Evolutionary conservation across 768 basidiomycete species (phyloP).

Genomic region (Tylopilus cervinicoccineus): DNA sequence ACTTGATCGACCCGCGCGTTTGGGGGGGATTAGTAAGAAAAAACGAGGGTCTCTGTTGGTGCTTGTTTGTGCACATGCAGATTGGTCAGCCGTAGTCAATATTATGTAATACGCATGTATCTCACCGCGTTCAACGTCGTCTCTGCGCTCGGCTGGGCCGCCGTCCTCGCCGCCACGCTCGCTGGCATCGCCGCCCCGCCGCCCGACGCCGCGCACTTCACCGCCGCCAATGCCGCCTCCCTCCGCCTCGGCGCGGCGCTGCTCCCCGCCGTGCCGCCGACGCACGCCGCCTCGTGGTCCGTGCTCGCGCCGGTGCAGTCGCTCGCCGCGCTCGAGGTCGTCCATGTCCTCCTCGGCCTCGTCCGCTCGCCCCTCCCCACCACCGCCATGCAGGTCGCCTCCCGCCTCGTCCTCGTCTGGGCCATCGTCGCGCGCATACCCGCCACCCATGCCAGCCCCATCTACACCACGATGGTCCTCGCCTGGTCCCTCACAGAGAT

Average conservation of each 20-base stretch:
- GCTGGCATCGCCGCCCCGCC: constrained; percentile 34
- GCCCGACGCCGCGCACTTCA: constrained; percentile 25
- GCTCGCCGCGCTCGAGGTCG: constrained; percentile 76
- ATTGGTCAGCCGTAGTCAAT: constrained; percentile 3
- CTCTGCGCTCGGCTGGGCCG: constrained; percentile 72
- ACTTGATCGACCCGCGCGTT: constrained; percentile 31
- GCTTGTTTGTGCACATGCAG: constrained; percentile 12
- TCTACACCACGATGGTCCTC: constrained; percentile 88
- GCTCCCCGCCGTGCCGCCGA: constrained; percentile 40
- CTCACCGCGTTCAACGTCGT: constrained; percentile 74
- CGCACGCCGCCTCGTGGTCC: constrained; percentile 52
- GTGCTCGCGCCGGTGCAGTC: constrained; percentile 74
- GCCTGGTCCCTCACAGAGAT: constrained; percentile 93
- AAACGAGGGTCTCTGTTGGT: constrained; percentile 22
- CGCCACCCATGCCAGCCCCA: constrained; percentile 60
- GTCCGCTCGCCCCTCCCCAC: constrained; percentile 76
- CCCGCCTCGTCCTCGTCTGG: constrained; percentile 83
- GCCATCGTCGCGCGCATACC: constrained; percentile 46
- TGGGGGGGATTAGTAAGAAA: constrained; percentile 36
- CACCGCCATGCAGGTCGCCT: constrained; percentile 75
- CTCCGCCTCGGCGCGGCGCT: constrained; percentile 33
- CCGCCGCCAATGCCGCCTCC: constrained; percentile 35
- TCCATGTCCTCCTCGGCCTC: constrained; percentile 75
- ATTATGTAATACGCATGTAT: constrained; percentile 41
- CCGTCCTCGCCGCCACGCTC: constrained; percentile 57